Evolutionary conservation across 2,329 filamentous ascomycete genomes (phyloP).

Genomic region (Canariomyces notabilis): DNA sequence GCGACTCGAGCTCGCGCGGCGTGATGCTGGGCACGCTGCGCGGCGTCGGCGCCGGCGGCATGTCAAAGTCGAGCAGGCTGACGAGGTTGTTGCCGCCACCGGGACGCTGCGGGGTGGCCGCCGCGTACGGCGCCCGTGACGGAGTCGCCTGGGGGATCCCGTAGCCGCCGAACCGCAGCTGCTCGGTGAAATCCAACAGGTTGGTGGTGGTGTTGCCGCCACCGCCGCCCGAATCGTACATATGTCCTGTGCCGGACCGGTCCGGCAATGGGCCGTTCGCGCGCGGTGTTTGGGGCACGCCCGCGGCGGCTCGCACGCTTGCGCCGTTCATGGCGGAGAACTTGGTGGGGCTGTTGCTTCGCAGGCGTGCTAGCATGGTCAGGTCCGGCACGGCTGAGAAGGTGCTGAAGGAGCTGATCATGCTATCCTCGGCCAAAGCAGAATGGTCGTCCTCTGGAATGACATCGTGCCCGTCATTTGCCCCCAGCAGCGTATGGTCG

Average conservation of each 20-base stretch:
- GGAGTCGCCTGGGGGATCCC: conserved; percentile 40
- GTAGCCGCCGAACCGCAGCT: conserved; percentile 43
- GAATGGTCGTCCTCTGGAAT: conserved; percentile 34
- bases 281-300: conserved; percentile 35
- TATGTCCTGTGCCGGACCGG: conserved; percentile 33
- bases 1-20: conserved; percentile 82
- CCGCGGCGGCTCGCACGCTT: conserved; percentile 35
- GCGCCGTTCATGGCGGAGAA: conserved; percentile 37
- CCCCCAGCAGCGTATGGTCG: conserved; percentile 14
- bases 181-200: conserved; percentile 83
- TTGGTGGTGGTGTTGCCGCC: conserved; percentile 60
- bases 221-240: conserved; percentile 39
- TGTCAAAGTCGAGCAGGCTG: conserved; percentile 82
- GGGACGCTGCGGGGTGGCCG: conserved; percentile 42
- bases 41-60: conserved; percentile 89
- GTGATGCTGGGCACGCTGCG: conserved; percentile 87
- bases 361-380: conserved; percentile 71
- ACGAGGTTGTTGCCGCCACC: conserved; percentile 41
- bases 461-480: conserved; percentile 9
- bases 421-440: conserved; percentile 62
- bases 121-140: conserved; percentile 29
- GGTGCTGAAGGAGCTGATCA: conserved; percentile 78
- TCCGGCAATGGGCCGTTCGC: conserved; percentile 29
- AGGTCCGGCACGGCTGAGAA: conserved; percentile 88
- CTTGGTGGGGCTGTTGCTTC: conserved; percentile 58